Evolutionary conservation across 2,329 filamentous ascomycete species (phyloP), one percentile per base, ranked within the genome.

Genomic region (Fusarium sp.): DNA sequence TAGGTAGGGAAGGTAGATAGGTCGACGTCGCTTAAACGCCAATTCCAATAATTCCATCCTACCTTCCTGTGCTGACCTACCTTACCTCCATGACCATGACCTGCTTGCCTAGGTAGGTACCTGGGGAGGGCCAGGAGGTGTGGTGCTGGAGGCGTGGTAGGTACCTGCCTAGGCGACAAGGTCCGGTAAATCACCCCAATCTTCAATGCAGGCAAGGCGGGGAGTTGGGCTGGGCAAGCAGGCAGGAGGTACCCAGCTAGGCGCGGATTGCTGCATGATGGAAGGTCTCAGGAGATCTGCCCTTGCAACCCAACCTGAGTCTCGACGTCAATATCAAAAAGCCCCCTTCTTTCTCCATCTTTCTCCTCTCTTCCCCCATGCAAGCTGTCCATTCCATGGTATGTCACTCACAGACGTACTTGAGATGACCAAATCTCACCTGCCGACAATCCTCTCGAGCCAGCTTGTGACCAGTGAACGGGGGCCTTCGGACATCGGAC

Each of bases 11-110:
- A 29, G 36, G 36, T 29, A 59, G 35, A 36, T 59, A 59, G 27
- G 25, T n/a, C n/a, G 35, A 33, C 47, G 27, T 60, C 36, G 57
- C 57, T 60, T 45, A 31, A 60, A 42, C 35, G 25, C 36, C 57
- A 47, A 45, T 60, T 60, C 35, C 56, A 58, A 29, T 40, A 58
- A 40, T n/a, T 58, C 54, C 33, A 29, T 50, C 45, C 47, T 52
- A 31, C 47, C 47, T 52, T 52, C 47, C 47, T 31, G 27, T 58
- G n/a, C 57, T 36, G 40, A 62, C 40, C 38, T 61, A 61, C 38
- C 18, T 61, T 33, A 56, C 31, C 31, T 35, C 52, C 20, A 47
- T 22, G 52, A 29, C 9, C 16, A 27, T 22, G 52, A 29, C 16
- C 16, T 50, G 25, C 45, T 29, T 50, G 25, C 45, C 45, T 50